Evolutionary conservation across 2,329 filamentous ascomycete species (phyloP), one percentile per base, ranked within the genome.

Genomic region (Colletotrichum tabaci): DNA sequence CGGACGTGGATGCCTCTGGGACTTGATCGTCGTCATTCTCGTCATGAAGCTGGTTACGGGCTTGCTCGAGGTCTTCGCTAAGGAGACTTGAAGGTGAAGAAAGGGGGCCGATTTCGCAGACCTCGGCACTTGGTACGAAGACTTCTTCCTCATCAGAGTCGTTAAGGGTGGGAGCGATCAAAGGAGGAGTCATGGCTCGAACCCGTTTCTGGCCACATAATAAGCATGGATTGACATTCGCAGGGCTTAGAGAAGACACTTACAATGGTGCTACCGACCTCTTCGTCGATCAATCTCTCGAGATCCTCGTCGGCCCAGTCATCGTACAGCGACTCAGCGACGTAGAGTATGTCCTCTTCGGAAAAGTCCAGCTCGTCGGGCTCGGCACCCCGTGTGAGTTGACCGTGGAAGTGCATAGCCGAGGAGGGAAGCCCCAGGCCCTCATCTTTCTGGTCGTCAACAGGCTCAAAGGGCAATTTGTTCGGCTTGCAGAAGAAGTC

Each of bases 51-150:
- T 5, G 53, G 61, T 44, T 66, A 60, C 55, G 76, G 55, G 8
- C 77, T 18, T 42, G 63, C 56, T 12, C 65, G 35, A 53, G 67
- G 1, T 50, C 26, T 1, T 35, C 4, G 4, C 67, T 58, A 8
- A 56, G n/a, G 2, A 79, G 78, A 26, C 74, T 82, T 16, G 53
- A 71, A 15, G 81, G 78, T 2, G 80, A 80, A 0, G 80, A 80
- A 38, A 77, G 77, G 1, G 79, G 64, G 46, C 80, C 77, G 3
- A 83, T 76, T 4, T 74, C 18, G 7, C 74, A 71, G 30, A 70
- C 70, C 0, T 72, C 66, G 1, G 61, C 49, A 9, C 67, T 52
- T 0, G 77, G 79, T n/a, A 78, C 38, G 61, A 76, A 79, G 0
- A 66, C 61, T 9, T 63, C 66, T 9, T 52, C 4, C 8, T 74